Evolutionary conservation across 2,329 filamentous ascomycete species (phyloP), one percentile per base, ranked within the genome.

Genomic region (Penicillium corylophilum): DNA sequence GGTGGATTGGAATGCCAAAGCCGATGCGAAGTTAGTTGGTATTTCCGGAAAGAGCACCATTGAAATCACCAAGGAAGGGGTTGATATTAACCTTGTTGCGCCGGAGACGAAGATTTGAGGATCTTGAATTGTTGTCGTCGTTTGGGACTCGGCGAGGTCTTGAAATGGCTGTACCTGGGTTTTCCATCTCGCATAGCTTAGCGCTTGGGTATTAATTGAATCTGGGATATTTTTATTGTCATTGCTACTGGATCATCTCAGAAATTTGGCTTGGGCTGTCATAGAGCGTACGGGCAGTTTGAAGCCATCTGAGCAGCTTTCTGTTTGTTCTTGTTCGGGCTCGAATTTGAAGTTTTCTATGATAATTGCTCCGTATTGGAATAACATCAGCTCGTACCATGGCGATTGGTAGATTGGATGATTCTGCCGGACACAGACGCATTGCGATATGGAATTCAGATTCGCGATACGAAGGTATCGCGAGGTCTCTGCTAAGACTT

Each of bases 1-100:
- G 33, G 52, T 63, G 26, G 63, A 68, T 44, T 72, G 69, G 70
- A 72, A 72, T 50, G 45, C 55, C 22, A 57, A 60, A 31, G 61
- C 53, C n/a, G 54, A 53, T 26, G 23, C 36, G 9, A 57, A 61
- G 28, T 46, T 28, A 1, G 51, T 48, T 39, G 42, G 43, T 35
- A 55, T 47, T 4, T 52, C 48, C 3, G 53, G 53, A 12, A 43
- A 48, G 22, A 56, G 55, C 9, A 39, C 53, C n/a, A 43, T 64
- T 16, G 44, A 40, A 45, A 43, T 59, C 33, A 51, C 36, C 13
- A 44, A 46, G 43, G 42, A 61, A 10, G 59, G 58, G 4, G 33
- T 63, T 44, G 56, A 57, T 42, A 49, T 62, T 4, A 55, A 56
- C 42, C 7, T 63, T 40, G 56, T 56, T 26, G 31, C 48, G 18